A percentile compares a stretch with the other conserved stretches of the same genome.
These are phyloP conservation scores for Colletotrichum euphorbiae DNA, from an alignment of 2,329 filamentous ascomycete genomes.

Conservation along the genomic window DNA sequence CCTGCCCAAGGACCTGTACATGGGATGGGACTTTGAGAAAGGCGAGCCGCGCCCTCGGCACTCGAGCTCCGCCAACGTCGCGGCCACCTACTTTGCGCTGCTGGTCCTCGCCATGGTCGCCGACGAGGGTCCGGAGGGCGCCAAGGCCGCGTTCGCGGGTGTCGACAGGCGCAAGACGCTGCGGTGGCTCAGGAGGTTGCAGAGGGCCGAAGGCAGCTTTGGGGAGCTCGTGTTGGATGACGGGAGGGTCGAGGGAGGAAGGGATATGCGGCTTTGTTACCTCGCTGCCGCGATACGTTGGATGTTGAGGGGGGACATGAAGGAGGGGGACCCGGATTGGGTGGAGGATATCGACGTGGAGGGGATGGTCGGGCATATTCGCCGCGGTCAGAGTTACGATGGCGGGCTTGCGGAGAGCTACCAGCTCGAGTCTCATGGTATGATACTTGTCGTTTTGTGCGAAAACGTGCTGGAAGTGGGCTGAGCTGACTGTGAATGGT, in stretches of 20 bases:
- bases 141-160: conserved; percentile 63
- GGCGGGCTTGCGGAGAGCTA: conserved; percentile 84
- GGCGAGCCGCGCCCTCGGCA: conserved; percentile 35
- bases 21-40: conserved; percentile 41
- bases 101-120: conserved; percentile 71
- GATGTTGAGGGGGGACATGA: conserved; percentile 76
- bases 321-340: conserved; percentile 62
- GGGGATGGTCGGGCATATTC: conserved; percentile 76
- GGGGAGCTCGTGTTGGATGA: conserved; percentile 79
- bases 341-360: conserved; percentile 81
- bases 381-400: conserved; percentile 79
- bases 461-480: neutral
- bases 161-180: conserved; percentile 77
- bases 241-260: conserved; percentile 76
- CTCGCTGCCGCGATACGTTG: conserved; percentile 84
- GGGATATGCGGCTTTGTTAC: conserved; percentile 90
- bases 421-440: conserved; percentile 82
- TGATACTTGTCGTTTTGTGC: conserved; percentile 41
- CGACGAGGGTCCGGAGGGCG: conserved; percentile 48
- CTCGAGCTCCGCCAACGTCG: conserved; percentile 74
- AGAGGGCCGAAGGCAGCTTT: conserved; percentile 89
- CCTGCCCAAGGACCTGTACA: conserved; percentile 49
- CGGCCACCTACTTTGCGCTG: conserved; percentile 90
- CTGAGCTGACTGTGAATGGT: conserved; percentile 15
- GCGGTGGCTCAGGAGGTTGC: conserved; percentile 79